Conservation (phyloP, 345 rosid genomes). For the Zanthoxylum bungeanum region DNA sequence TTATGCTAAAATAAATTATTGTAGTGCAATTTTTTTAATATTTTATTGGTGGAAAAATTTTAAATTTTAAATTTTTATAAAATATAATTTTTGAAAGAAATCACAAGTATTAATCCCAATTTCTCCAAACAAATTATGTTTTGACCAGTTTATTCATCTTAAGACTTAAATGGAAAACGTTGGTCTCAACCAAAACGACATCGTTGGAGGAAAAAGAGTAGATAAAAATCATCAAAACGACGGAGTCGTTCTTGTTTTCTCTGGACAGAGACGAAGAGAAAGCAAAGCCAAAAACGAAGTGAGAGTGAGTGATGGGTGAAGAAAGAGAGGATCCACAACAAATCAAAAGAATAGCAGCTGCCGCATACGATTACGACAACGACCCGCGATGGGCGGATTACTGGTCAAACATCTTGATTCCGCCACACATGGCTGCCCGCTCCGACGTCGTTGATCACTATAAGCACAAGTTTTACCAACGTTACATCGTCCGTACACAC, state of each 20-base stretch:
- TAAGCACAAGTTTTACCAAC: conserved; percentile 98
- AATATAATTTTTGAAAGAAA: no score
- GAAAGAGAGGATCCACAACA: conserved; percentile 84
- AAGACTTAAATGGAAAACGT: no score
- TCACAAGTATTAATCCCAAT: no score
- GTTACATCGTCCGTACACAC: conserved; percentile 52
- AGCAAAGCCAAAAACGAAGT: neutral
- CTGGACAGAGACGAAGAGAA: neutral
- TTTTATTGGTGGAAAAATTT: no score
- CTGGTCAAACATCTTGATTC: conserved; percentile 91
- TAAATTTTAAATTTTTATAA: no score
- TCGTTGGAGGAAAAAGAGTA: no score
- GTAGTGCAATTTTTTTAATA: no score
- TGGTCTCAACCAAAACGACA: no score
- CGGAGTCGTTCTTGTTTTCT: neutral
- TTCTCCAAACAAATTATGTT: no score
- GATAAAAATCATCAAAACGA: neutral
- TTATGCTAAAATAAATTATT: no score
- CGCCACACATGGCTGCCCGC: conserved; percentile 87
- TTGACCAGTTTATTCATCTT: no score
- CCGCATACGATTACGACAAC: conserved; percentile 82
- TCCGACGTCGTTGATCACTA: conserved; percentile 81
- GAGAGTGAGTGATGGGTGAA: conserved; percentile 47
- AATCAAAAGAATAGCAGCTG: conserved; percentile 74
- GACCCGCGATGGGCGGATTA: conserved; percentile 88